Evolutionary conservation across 2,329 filamentous ascomycete species (phyloP).

Genomic region (Fusarium avenaceum): DNA sequence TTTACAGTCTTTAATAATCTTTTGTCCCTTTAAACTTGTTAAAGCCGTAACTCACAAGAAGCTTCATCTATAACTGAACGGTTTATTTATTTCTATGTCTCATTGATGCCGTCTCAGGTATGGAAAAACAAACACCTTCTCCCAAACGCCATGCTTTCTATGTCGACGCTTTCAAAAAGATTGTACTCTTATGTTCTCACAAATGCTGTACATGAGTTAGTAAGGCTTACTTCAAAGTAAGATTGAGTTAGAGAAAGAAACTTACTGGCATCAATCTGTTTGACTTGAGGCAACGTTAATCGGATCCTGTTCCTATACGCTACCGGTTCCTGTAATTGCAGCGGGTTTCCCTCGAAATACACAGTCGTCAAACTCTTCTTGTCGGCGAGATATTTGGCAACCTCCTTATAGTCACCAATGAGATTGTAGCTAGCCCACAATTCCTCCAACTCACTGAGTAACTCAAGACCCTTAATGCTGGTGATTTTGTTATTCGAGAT

Average conservation of each 20-base stretch:
- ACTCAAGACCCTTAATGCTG: constrained; percentile 78
- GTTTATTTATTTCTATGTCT: constrained; percentile 23
- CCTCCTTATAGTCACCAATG: constrained; percentile 82
- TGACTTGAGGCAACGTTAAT: constrained; percentile 86
- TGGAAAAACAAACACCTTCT: constrained; percentile 31
- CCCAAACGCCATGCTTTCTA: constrained; percentile 47
- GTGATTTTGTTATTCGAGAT: constrained; percentile 89
- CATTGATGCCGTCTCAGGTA: constrained; percentile 24
- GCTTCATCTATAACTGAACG: constrained; percentile 17
- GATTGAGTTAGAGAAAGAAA: constrained; percentile 49
- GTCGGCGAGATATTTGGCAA: constrained; percentile 82
- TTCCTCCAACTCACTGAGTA: constrained; percentile 82
- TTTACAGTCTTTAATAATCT: background rate
- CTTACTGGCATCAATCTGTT: constrained; percentile 98
- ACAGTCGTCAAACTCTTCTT: constrained; percentile 88
- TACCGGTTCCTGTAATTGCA: constrained; percentile 83
- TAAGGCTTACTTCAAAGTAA: background rate
- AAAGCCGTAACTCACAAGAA: constrained; percentile 10
- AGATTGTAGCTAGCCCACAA: constrained; percentile 95
- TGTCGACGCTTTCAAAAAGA: constrained; percentile 20
- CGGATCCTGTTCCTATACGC: constrained; percentile 95
- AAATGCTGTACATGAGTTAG: constrained; percentile 49
- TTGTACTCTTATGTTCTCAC: constrained; percentile 47
- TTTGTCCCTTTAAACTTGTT: background rate
- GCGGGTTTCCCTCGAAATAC: constrained; percentile 94